These are phyloP conservation scores for Fusarium sterilihyphosum DNA, from an alignment of 2,329 filamentous ascomycete genomes.

Conservation along the genomic window DNA sequence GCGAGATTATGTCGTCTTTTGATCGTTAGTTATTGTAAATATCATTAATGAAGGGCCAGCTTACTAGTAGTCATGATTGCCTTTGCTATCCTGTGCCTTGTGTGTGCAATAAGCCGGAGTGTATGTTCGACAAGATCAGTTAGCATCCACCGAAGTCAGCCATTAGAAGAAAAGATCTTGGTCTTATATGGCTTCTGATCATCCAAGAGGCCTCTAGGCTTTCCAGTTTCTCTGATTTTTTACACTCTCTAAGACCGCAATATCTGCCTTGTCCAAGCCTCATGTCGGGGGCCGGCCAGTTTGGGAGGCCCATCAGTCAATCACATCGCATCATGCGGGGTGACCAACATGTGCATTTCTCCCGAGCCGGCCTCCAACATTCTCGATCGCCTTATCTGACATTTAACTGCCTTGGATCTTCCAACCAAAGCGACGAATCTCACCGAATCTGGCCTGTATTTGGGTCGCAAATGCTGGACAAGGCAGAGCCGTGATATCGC, in stretches of 20 bases:
- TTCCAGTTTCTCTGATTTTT: neutral
- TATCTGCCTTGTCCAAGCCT: constrained; percentile 22
- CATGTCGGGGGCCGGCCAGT: constrained; percentile 22
- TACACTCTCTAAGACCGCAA: neutral
- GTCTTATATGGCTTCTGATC: neutral
- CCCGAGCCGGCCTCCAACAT: constrained; percentile 2
- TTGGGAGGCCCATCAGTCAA: constrained; percentile 37
- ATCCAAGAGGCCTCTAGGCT: neutral
- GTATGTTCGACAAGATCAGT: neutral
- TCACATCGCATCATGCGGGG: constrained; percentile 30
- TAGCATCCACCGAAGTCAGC: neutral
- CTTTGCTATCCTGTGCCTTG: neutral
- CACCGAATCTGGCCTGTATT: neutral
- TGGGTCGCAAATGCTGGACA: constrained; percentile 24
- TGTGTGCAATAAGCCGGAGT: neutral
- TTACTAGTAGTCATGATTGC: constrained; percentile 13
- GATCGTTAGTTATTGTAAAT: fast-evolving
- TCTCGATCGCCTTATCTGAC: neutral
- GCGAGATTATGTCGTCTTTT: neutral
- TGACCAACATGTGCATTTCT: constrained; percentile 8
- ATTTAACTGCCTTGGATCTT: neutral
- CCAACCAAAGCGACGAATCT: neutral
- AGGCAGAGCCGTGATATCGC: constrained; percentile 18
- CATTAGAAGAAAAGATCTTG: neutral
- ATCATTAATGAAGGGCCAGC: fast-evolving